Base-by-base conservation (phyloP, 2,329 filamentous ascomycete species). In the Podosphaera leucotricha region DNA sequence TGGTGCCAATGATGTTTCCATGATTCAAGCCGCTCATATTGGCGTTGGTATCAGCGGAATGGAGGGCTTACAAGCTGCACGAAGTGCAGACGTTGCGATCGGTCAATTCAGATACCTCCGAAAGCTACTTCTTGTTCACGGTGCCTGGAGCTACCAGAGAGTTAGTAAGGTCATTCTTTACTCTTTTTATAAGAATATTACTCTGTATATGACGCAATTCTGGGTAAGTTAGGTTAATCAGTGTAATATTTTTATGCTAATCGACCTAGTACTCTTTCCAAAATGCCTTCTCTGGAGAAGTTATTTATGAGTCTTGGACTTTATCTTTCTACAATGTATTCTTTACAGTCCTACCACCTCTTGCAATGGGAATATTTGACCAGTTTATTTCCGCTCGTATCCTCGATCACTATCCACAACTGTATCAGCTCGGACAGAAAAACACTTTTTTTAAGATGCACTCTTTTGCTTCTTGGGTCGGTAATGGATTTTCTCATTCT, bases 271-370 rank as follows among this genome's bases (percentile, higher is more conserved):
- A 90, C 63, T 83, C 85, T 0, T 98, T 98, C 66, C 85, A 93
- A 71, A 98, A 98, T 61, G 82, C 83, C 51, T 98, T 95, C 62
- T 95, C 87, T 1, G 90, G 90, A 43, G 80, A 94, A 59, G 84
- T 95, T 58, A 95, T 98, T 58, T 95, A 86, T 70, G 90, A 98
- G 63, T 95, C 90, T 8, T 98, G 92, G 92, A 94, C 86, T 0
- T 67, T 98, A n/a, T 93, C 87, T 6, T 92, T 95, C 65, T 98
- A 94, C 70, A 98, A 98, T 66, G 85, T 98, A 60, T 80, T 98
- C 60, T 98, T 92, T 65, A 98, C 90, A 0, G 80, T 92, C 18
- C 67, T 94, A 16, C 90, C 90, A 15, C 90, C 90, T 1, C 78
- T 98, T 47, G 87, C 84, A 1, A 78, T 98, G 57, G 90, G 90